A percentile compares a stretch with the other conserved stretches of the same genome.
Evolutionary conservation across 371 early-diverging fungal species (phyloP).

Genomic region (Apophysomyces ossiformis): DNA sequence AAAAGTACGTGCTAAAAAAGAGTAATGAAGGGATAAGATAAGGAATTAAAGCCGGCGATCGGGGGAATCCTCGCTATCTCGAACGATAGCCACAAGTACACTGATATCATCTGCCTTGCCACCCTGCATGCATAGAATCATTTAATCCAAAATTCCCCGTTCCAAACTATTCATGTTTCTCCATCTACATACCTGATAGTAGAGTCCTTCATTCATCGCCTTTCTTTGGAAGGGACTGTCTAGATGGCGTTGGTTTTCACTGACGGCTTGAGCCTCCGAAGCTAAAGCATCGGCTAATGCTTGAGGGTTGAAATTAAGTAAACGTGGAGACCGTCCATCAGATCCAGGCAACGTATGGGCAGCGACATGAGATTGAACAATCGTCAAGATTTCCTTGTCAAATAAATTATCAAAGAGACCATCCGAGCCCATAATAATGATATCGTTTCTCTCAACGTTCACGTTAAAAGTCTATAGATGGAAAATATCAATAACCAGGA

Average conservation of each 20-base stretch:
- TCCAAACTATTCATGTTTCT: too few relatives aligned
- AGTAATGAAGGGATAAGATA: not conserved
- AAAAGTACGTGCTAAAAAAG: not conserved
- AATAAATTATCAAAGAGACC: conserved; percentile 83
- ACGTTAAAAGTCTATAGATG: conserved; percentile 58
- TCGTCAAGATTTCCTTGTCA: conserved; percentile 79
- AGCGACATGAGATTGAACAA: conserved; percentile 62
- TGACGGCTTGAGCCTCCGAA: conserved; percentile 70
- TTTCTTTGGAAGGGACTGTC: conserved; percentile 84
- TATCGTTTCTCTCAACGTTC: conserved; percentile 76
- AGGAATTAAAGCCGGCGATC: conserved; percentile 9
- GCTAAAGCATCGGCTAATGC: conserved; percentile 76
- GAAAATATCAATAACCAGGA: too few relatives aligned
- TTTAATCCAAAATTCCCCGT: not conserved
- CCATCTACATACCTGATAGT: conserved; percentile 50
- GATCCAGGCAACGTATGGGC: conserved; percentile 41
- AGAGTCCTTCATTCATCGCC: conserved; percentile 74
- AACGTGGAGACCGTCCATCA: conserved; percentile 29
- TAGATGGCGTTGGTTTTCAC: conserved; percentile 71
- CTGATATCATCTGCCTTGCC: conserved; percentile 86
- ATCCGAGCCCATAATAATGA: conserved; percentile 76
- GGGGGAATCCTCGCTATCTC: conserved; percentile 47
- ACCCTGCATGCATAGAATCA: conserved; percentile 55
- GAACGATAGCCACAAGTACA: conserved; percentile 72
- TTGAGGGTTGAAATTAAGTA: conserved; percentile 61